Evolutionary conservation across 805 yeast species (phyloP), one percentile per base, ranked within the genome.

Genomic region (Cephaloascus albidus): DNA sequence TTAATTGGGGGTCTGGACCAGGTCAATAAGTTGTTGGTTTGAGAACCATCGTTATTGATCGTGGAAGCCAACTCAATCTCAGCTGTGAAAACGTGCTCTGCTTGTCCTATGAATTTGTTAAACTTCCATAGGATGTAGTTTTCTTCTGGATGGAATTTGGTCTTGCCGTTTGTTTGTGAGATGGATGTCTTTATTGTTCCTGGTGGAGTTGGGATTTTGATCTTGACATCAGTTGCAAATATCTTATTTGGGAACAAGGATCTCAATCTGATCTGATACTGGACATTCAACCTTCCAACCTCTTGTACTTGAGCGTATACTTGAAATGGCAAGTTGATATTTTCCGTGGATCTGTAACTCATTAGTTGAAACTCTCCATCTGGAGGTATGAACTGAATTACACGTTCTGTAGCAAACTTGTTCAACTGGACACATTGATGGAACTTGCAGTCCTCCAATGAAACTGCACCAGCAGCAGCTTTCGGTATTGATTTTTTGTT

Each of bases 361-460:
- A 88, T 80, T 43, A 88, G 70, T 56, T 86, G 90, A 54, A 86
- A 85, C 38, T 78, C 76, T 1, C 95, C 95, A 59, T 87, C 95
- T 2, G 96, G 96, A 2, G 96, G 96, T 10, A 79, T 66, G 46
- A 88, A 87, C 36, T 72, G 75, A 42, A 88, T 81, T 18, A 74
- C 61, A 33, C 83, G 64, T 19, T 81, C 78, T 17, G 67, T 53
- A 44, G 84, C 87, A 56, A 81, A 85, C 47, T 75, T 72, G 42
- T 75, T 74, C 40, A 86, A 64, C 44, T 81, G 77, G 19, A 87
- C 96, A 57, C 95, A 85, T 50, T 85, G 90, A 58, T 87, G 96
- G 59, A 87, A 83, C 46, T 82, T 85, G 49, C 85, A 79, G 55
- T 87, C 94, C 48, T 82, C 85, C 10, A 88, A 60, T 0, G 68